A percentile compares a stretch with the other conserved stretches of the same genome.
These are phyloP conservation scores for Colletotrichum chlorophyti DNA, from an alignment of 2,329 filamentous ascomycete genomes.

Conservation along the genomic window DNA sequence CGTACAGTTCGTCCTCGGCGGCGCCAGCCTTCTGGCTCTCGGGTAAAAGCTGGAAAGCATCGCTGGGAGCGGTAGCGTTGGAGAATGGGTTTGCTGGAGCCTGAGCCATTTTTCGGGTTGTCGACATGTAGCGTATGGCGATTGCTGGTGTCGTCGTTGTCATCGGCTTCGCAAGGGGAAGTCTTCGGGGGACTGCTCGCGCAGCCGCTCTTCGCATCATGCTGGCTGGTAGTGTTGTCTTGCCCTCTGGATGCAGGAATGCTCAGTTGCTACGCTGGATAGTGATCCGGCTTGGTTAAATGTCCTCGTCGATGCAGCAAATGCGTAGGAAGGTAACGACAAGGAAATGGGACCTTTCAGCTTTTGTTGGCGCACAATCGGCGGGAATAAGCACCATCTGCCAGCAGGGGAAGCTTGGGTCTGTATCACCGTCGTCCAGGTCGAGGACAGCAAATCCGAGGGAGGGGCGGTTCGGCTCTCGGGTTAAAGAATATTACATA, in stretches of 20 bases:
- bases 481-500: slow-evolving; percentile 5
- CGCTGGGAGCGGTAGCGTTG: slow-evolving; percentile 56
- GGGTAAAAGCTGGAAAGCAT: slow-evolving; percentile 85
- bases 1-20: slow-evolving; percentile 85
- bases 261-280: background rate
- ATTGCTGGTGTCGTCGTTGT: slow-evolving; percentile 26
- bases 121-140: slow-evolving; percentile 39
- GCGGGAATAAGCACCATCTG: too few relatives aligned
- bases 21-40: slow-evolving; percentile 78
- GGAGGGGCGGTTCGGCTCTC: background rate
- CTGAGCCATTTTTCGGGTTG: slow-evolving; percentile 39
- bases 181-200: slow-evolving; percentile 37
- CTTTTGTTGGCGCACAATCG: too few relatives aligned
- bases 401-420: background rate
- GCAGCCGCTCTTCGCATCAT: slow-evolving; percentile 43
- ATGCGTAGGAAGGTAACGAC: too few relatives aligned
- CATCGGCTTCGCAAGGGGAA: slow-evolving; percentile 30
- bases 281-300: too few relatives aligned
- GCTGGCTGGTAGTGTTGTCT: too few relatives aligned
- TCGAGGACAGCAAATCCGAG: slow-evolving; percentile 8
- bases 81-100: slow-evolving; percentile 24
- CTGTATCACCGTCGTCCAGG: background rate
- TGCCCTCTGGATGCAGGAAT: background rate
- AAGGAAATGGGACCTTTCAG: too few relatives aligned
- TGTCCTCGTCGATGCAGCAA: too few relatives aligned